Evolutionary conservation across 768 basidiomycete genomes (phyloP).

Genomic region (Boletus tomentosulus): DNA sequence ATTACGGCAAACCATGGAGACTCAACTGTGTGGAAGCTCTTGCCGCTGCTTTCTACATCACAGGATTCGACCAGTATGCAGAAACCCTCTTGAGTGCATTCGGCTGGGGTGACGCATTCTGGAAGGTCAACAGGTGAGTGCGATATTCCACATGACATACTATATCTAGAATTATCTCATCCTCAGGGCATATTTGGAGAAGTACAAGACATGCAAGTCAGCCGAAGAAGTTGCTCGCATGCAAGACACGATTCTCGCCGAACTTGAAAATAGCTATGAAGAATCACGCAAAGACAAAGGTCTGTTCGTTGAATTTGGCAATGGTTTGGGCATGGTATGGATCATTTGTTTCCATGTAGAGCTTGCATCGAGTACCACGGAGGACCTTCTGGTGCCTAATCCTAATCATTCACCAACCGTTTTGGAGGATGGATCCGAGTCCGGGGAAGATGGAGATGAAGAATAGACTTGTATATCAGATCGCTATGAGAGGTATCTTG

Average conservation of each 20-base stretch:
- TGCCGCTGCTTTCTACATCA: conserved; percentile 93
- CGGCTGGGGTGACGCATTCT: conserved; percentile 90
- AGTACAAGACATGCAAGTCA: conserved; percentile 68
- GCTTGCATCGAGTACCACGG: conserved; percentile 33
- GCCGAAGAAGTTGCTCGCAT: conserved; percentile 52
- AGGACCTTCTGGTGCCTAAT: conserved; percentile 65
- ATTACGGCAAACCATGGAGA: conserved; percentile 97
- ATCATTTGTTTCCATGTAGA: conserved; percentile 6
- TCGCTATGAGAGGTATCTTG: background rate
- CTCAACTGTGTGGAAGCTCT: conserved; percentile 94
- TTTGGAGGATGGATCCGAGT: conserved; percentile 16
- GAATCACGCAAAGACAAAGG: conserved; percentile 52
- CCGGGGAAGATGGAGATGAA: conserved; percentile 10
- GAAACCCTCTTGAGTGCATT: conserved; percentile 76
- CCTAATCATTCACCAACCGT: conserved; percentile 49
- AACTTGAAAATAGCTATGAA: conserved; percentile 60
- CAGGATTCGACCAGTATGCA: conserved; percentile 79
- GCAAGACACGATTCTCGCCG: conserved; percentile 67
- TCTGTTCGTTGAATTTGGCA: conserved; percentile 20
- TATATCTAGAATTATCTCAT: background rate
- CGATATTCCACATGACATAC: background rate
- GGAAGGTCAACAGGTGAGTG: conserved; percentile 70
- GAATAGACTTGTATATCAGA: conserved; percentile 1
- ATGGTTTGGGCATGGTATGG: background rate
- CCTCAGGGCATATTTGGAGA: conserved; percentile 49